phyloP scores from a whole-genome alignment of 2,329 filamentous ascomycete genomes.

The Fusarium sp. region DNA sequence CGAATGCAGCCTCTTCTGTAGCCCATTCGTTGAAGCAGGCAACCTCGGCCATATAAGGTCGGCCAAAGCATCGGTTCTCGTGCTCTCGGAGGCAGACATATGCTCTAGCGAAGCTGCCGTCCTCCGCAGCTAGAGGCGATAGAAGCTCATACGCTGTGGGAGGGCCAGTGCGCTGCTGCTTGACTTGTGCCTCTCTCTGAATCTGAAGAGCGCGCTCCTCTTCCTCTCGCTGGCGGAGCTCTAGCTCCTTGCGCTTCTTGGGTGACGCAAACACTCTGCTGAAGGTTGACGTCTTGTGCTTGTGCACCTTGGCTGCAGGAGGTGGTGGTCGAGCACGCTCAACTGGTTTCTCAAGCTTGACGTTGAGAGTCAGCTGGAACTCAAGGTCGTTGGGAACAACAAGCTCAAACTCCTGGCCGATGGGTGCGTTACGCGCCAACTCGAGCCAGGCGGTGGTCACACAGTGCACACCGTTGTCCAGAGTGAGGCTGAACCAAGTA shows the following conservation, averaged over 20 bases:
- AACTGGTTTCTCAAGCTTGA: constrained; percentile 88
- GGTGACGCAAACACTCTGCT: constrained; percentile 93
- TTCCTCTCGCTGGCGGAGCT: constrained; percentile 85
- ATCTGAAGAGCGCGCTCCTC: constrained; percentile 77
- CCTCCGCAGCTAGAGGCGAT: constrained; percentile 86
- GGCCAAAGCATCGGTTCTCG: constrained; percentile 87
- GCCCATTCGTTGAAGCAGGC: constrained; percentile 99
- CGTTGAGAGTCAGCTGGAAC: constrained; percentile 96
- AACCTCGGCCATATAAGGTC: constrained; percentile 88
- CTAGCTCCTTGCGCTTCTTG: constrained; percentile 96
- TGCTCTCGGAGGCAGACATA: constrained; percentile 96
- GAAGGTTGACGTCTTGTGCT: constrained; percentile 88
- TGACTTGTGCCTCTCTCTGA: constrained; percentile 73
- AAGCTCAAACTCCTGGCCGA: constrained; percentile 97
- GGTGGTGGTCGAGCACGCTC: constrained; percentile 65
- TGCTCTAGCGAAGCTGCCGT: constrained; percentile 93
- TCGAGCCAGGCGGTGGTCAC: constrained; percentile 97
- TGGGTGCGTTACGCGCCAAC: constrained; percentile 89
- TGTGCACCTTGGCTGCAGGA: constrained; percentile 71
- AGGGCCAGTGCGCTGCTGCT: constrained; percentile 70
- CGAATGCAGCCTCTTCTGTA: constrained; percentile 81
- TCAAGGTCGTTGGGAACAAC: constrained; percentile 98
- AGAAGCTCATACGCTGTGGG: constrained; percentile 88
- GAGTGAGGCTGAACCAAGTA: constrained; percentile 92
- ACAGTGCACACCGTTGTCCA: constrained; percentile 98